Conservation (phyloP, 2,329 filamentous ascomycete species). For the Colletotrichum spinosum region DNA sequence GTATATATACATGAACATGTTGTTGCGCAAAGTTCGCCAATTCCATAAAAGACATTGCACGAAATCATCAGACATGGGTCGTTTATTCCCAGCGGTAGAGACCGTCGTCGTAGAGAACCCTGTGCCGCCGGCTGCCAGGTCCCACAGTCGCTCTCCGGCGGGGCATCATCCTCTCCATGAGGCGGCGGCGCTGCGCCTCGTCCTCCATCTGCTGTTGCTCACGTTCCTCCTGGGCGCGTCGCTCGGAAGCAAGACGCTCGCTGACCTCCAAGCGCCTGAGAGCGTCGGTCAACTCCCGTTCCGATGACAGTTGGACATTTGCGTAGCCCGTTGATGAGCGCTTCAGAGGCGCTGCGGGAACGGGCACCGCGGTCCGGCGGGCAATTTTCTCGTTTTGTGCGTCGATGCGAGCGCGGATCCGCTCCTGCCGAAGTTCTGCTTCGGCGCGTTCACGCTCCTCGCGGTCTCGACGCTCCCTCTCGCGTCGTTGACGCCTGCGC, state of each 20-base stretch:
- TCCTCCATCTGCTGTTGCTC: conserved; percentile 47
- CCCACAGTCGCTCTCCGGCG: conserved; percentile 51
- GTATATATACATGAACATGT: neutral
- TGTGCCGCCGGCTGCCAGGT: conserved; percentile 49
- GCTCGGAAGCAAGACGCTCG: conserved; percentile 33
- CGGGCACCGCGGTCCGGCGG: conserved; percentile 48
- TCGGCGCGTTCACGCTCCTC: conserved; percentile 45
- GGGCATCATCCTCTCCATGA: conserved; percentile 55
- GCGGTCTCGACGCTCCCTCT: conserved; percentile 36
- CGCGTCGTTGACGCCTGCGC: conserved; percentile 41
- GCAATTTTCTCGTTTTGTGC: conserved; percentile 57
- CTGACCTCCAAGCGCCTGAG: conserved; percentile 49
- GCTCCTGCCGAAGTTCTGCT: conserved; percentile 42
- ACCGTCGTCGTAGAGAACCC: conserved; percentile 52
- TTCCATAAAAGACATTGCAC: conserved; percentile 9
- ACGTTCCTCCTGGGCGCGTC: conserved; percentile 47
- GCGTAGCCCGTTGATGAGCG: conserved; percentile 33
- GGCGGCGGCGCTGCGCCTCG: conserved; percentile 52
- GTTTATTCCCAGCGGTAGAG: conserved; percentile 54
- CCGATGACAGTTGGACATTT: conserved; percentile 13
- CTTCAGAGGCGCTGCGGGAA: conserved; percentile 19
- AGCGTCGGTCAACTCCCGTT: conserved; percentile 48
- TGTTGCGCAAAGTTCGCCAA: neutral
- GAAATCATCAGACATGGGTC: neutral
- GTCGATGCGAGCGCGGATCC: conserved; percentile 49